Conservation (phyloP, 305 asterid genomes). For the Solanum hybrid region DNA sequence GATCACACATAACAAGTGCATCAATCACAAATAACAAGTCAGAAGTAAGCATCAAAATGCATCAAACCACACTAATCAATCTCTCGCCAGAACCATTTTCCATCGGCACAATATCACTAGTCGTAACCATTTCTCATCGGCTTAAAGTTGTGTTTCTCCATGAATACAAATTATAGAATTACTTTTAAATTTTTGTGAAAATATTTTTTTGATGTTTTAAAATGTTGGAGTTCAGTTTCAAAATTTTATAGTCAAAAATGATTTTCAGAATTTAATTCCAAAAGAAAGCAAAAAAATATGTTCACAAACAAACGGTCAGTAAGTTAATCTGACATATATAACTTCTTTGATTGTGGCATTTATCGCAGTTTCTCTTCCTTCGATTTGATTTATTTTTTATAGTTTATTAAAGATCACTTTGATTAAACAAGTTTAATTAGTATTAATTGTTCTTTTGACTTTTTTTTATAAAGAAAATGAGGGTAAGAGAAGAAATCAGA, state of each 20-base stretch:
- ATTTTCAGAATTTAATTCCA: neutral
- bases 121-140: accelerated
- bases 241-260: neutral
- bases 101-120: accelerated
- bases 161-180: too few species aligned
- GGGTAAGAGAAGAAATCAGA: neutral
- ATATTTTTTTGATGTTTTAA: neutral
- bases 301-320: neutral
- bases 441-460: neutral
- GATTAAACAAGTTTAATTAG: too few species aligned
- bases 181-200: neutral
- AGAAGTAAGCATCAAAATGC: too few species aligned
- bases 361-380: neutral
- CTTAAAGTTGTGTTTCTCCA: neutral
- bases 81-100: accelerated
- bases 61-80: neutral
- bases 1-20: too few species aligned
- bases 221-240: neutral
- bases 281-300: too few species aligned
- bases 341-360: neutral
- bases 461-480: neutral
- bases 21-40: too few species aligned
- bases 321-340: neutral
- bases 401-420: neutral
- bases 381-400: neutral